Base-by-base conservation (phyloP, 2,329 filamentous ascomycete genomes). In the Aspergillus ochraceus region DNA sequence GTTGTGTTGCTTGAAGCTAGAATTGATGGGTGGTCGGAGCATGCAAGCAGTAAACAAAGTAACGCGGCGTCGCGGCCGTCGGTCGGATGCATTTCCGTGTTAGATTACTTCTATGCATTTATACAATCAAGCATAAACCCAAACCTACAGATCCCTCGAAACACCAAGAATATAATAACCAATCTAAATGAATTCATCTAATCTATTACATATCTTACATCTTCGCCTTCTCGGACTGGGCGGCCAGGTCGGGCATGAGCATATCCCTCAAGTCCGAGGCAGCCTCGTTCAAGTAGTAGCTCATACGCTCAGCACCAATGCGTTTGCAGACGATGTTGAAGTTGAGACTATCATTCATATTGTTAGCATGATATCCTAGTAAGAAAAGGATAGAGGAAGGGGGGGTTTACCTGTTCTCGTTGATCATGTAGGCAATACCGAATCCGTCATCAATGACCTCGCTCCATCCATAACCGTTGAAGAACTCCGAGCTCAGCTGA, bases 381-480 rank as follows among this genome's bases (percentile, higher is more conserved):
- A 30, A 53, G 6, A 24, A 5, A 46, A 50, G 46, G 29, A 26
- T 4, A 39, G 24, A 55, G 14, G 42, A 22, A 47, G 20, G 12
- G 46, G 49, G 24, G 32, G 71, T 81, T 77, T 74, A 91, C 89
- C 87, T 93, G 78, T 97, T 96, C 84, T 98, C 94, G 75, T 99
- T 99, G 77, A 99, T 98, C 95, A 99, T 99, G 77, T 99, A 99
- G 45, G 95, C 95, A 73, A 99, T 96, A 66, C 95, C 95, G 79
- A 95, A 99, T 30, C 95, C 95, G 61, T 90, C 91, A 72, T 98
- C 93, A 57, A 98, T 90, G 55, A 99, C 95, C 81, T 99, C 94
- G 74, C 90, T 95, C 95, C 95, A 99, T 50, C 95, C 95, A 78
- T 99, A 99, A 24, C 96, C 95, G 76, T 99, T 99, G 80, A 98